Conservation (phyloP, 2,329 filamentous ascomycete genomes). For the Apiospora hydei region DNA sequence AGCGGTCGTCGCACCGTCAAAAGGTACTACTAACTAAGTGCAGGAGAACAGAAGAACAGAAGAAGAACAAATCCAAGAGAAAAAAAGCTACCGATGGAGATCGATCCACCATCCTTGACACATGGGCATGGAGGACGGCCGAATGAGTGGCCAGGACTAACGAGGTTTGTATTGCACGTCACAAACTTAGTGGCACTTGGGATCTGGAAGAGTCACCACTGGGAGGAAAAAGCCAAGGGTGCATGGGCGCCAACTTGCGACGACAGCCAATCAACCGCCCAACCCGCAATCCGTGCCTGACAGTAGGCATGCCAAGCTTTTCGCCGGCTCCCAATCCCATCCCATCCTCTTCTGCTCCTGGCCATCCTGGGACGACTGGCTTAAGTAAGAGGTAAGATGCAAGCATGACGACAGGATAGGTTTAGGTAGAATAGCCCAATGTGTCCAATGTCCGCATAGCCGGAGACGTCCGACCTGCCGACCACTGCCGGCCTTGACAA, state of each 20-base stretch:
- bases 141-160: slow-evolving; percentile 23
- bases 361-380: neutral
- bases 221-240: slow-evolving; percentile 1
- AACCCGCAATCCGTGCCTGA: slow-evolving; percentile 3
- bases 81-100: neutral
- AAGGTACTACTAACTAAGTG: neutral
- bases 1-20: slow-evolving; percentile 11
- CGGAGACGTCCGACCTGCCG: neutral
- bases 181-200: neutral
- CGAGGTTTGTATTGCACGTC: slow-evolving; percentile 16
- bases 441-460: neutral
- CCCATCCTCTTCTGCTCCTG: neutral
- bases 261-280: neutral
- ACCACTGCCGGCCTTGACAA: slow-evolving; percentile 1
- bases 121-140: slow-evolving; percentile 4
- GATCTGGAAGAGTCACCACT: slow-evolving; percentile 14
- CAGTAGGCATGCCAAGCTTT: slow-evolving; percentile 16
- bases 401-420: neutral
- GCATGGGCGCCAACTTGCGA: neutral
- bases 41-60: neutral
- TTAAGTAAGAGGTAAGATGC: neutral
- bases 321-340: neutral
- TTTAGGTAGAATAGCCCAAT: neutral
- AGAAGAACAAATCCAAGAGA: no score
- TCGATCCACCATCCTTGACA: slow-evolving; percentile 13